Percentiles rank a stretch among this genome's conserved stretches.
Evolutionary conservation across 768 basidiomycete genomes (phyloP).

Genomic region (Mycena belliarum): DNA sequence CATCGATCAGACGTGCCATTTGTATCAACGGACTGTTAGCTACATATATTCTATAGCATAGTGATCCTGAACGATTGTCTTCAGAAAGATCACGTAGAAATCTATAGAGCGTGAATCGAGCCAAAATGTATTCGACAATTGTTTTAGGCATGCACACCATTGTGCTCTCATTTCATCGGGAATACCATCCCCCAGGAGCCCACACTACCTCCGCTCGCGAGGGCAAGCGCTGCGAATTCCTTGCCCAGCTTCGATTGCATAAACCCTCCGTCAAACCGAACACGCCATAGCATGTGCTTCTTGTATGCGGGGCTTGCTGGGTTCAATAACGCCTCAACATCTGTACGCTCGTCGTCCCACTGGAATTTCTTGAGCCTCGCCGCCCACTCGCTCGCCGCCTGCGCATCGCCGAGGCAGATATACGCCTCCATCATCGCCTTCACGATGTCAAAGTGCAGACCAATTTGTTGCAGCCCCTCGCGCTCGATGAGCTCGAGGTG

Average conservation of each 20-base stretch:
- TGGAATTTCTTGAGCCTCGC: neutral
- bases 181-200: neutral
- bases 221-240: neutral
- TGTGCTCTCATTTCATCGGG: neutral
- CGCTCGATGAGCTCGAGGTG: conserved; percentile 6
- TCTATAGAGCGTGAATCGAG: no score
- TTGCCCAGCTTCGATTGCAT: neutral
- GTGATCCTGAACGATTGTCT: no score
- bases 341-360: conserved; percentile 3
- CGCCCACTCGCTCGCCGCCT: conserved; percentile 11
- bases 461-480: conserved; percentile 10
- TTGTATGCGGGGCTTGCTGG: conserved; percentile 9
- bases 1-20: no score
- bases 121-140: no score
- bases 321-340: conserved; percentile 2
- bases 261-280: neutral
- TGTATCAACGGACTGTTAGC: no score
- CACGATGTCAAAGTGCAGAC: neutral
- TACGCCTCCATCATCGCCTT: conserved; percentile 1
- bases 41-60: no score
- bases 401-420: conserved; percentile 11
- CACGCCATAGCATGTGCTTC: conserved; percentile 12
- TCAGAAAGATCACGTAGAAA: no score
- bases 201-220: neutral
- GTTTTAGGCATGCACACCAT: no score